A percentile compares a stretch with the other conserved stretches of the same genome.
Conservation (phyloP, 495 filamentous ascomycete genomes). For the Alectoria sarmentosa region DNA sequence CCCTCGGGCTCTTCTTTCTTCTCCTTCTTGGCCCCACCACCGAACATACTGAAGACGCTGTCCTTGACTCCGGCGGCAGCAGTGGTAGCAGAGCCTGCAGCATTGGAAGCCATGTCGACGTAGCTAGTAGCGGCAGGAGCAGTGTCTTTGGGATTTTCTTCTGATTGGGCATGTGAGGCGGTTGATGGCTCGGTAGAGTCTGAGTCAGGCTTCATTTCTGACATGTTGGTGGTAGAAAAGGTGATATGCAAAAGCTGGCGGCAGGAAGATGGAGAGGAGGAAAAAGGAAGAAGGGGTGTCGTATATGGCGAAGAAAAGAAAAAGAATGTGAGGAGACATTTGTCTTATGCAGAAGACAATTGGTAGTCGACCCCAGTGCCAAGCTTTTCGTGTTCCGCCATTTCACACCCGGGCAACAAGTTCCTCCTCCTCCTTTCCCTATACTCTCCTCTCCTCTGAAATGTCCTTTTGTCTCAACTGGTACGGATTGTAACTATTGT, state of each 20-base stretch:
- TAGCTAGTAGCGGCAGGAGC: slow-evolving; percentile 31
- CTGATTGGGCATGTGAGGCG: slow-evolving; percentile 38
- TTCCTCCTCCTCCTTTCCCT: too few relatives aligned
- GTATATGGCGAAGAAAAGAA: neutral
- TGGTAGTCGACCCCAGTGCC: slow-evolving; percentile 3
- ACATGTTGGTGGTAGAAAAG: slow-evolving; percentile 1
- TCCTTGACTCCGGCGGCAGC: slow-evolving; percentile 54
- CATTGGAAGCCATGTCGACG: slow-evolving; percentile 33
- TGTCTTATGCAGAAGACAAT: slow-evolving; percentile 3
- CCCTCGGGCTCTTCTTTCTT: slow-evolving; percentile 78
- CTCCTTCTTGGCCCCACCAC: slow-evolving; percentile 76
- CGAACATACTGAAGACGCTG: slow-evolving; percentile 95
- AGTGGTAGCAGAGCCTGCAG: slow-evolving; percentile 40
- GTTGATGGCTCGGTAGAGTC: slow-evolving; percentile 29
- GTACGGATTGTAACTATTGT: neutral
- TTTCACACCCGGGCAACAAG: too few relatives aligned
- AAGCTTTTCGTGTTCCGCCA: too few relatives aligned
- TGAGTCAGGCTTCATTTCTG: slow-evolving; percentile 31
- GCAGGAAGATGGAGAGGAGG: slow-evolving; percentile 33
- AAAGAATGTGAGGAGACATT: neutral
- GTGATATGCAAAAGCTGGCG: neutral
- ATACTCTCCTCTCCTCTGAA: too few relatives aligned
- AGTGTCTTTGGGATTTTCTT: slow-evolving; percentile 32
- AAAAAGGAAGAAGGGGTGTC: neutral
- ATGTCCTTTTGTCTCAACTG: too few relatives aligned